Base-by-base conservation (phyloP, 306 rosid species). In the Heteromeles arbutifolia region DNA sequence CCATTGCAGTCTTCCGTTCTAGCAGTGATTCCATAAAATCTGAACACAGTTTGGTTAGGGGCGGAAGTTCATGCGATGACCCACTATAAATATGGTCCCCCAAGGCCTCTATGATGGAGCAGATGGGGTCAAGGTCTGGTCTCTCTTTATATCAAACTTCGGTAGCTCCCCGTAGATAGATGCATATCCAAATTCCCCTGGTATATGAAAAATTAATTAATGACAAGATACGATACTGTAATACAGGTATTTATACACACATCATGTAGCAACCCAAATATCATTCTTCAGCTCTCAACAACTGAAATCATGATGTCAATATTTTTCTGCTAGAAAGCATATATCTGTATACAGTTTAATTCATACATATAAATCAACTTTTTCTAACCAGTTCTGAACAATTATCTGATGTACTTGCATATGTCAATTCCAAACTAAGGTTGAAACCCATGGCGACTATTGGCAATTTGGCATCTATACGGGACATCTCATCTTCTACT, bases 81-180 rank as follows among this genome's bases (percentile, higher is more conserved):
- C 97, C 97, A 74, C 85, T 82, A 75, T 82, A 75, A 92, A 92
- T 72, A 90, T 83, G 81, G 96, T 89, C 82, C 86, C 97, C 99
- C 99, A 92, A 25, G 97, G 91, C 82, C 97, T 83, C 77, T 83
- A 87, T 22, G 98, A 90, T 67, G 91, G 89, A 73, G 79, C 77
- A 39, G 91, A 84, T 45, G 87, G 81, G 76, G 79, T 67, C n/a
- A 71, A 74, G 9, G 70, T 32, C 72, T 70, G 79, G 75, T 74
- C 84, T 79, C 74, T 86, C 83, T 84, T 85, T 78, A 79, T 29
- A 53, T 92, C 87, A 67, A 86, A 83, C 74, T 80, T 78, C 1
- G 96, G 92, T 26, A n/a, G n/a, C 82, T 90, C 93, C 31, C 97
- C 96, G 61, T 90, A 95, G 61, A 95, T 67, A 72, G 97, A 84